phyloP scores from a whole-genome alignment of 768 basidiomycete genomes.

The Trametes sanguinea region DNA sequence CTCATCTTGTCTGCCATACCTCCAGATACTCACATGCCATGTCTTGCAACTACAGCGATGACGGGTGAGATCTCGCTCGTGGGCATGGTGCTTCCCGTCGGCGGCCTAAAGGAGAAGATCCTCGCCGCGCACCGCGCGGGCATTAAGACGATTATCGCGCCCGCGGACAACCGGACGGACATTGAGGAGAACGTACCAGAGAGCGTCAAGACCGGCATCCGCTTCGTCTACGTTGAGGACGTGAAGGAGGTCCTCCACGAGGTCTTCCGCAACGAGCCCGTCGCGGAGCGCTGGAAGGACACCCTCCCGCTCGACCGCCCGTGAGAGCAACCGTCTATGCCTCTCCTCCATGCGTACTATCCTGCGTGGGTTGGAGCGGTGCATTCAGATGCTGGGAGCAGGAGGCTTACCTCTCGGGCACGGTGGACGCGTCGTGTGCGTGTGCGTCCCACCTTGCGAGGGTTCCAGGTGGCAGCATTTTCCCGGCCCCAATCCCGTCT shows the following conservation, averaged over 20 bases:
- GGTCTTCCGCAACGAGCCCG: conserved; percentile 69
- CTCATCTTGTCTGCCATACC: not conserved
- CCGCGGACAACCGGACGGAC: conserved; percentile 86
- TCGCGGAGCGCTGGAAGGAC: conserved; percentile 69
- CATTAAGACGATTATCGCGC: conserved; percentile 88
- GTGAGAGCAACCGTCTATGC: not conserved
- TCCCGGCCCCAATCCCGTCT: not conserved
- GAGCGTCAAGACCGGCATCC: conserved; percentile 93
- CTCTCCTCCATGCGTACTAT: not conserved
- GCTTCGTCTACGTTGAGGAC: conserved; percentile 94
- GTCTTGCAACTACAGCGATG: conserved; percentile 63
- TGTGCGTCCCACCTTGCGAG: no score
- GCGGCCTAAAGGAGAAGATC: conserved; percentile 95
- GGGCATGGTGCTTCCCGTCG: conserved; percentile 94
- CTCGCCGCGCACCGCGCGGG: conserved; percentile 96
- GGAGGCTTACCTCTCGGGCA: no score
- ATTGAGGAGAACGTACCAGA: conserved; percentile 97
- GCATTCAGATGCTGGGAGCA: no score
- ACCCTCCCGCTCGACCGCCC: conserved; percentile 38
- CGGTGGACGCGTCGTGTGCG: not conserved
- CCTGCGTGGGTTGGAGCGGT: no score
- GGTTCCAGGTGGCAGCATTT: not conserved
- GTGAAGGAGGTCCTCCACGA: conserved; percentile 88
- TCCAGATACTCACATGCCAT: not conserved
- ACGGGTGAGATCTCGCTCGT: conserved; percentile 97